Conservation (phyloP, 495 filamentous ascomycete genomes). For the Sordaria brevicollis region DNA sequence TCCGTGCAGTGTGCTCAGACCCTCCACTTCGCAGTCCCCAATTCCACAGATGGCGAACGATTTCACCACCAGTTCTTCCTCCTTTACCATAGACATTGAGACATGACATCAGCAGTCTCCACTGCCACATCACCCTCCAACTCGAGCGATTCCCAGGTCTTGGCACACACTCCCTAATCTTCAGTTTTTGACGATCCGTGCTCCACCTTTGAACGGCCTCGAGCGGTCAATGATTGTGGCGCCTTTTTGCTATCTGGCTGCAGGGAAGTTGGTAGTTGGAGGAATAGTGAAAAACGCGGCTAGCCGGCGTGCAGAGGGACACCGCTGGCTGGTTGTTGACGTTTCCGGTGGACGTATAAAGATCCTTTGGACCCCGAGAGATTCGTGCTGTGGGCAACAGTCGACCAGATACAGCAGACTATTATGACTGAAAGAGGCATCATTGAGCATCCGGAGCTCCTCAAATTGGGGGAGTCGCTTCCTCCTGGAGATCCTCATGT, state of each 20-base stretch:
- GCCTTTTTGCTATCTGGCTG: background rate
- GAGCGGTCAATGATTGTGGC: background rate
- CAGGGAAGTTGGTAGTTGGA: background rate
- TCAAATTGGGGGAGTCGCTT: conserved; percentile 3
- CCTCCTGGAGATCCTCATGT: conserved; percentile 13
- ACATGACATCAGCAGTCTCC: background rate
- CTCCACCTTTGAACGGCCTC: background rate
- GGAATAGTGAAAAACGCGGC: no score
- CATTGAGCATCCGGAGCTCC: conserved; percentile 3
- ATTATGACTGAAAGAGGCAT: background rate
- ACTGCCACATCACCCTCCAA: background rate
- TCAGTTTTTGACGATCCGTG: background rate
- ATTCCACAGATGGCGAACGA: no score
- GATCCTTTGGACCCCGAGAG: no score
- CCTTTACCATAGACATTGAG: background rate
- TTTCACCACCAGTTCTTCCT: background rate
- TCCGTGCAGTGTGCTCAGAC: background rate
- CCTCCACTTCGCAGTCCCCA: background rate
- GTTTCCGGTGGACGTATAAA: background rate
- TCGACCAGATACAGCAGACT: no score
- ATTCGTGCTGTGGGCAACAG: no score
- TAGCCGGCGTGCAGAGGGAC: background rate
- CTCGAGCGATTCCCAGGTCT: background rate
- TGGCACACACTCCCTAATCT: background rate
- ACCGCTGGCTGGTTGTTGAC: background rate